Conservation (phyloP, 306 rosid genomes). For the Begonia masoniana region DNA sequence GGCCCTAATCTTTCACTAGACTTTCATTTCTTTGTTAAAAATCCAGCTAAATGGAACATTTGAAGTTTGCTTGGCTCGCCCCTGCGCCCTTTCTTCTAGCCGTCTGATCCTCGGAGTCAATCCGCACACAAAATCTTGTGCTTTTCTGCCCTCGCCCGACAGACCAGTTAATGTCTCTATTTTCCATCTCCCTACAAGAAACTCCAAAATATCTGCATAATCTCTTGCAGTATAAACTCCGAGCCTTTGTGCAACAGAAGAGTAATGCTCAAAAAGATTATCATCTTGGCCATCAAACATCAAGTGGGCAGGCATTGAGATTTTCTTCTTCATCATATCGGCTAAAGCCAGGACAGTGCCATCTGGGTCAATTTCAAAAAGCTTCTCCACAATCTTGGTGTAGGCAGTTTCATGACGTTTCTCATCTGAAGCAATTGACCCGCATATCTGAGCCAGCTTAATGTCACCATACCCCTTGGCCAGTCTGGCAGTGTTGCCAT, state of each 20-base stretch:
- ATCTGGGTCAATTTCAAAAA: too few relatives aligned
- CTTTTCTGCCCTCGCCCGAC: constrained; percentile 2
- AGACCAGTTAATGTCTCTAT: constrained; percentile 13
- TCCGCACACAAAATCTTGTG: not conserved
- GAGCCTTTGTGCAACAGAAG: constrained; percentile 42
- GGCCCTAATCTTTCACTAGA: too few relatives aligned
- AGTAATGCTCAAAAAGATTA: constrained; percentile 39
- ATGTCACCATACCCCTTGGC: constrained; percentile 50
- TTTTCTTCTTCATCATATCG: constrained; percentile 9
- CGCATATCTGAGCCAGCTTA: constrained; percentile 61
- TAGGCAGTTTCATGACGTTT: constrained; percentile 4
- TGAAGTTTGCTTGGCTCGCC: not conserved
- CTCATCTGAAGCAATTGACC: constrained; percentile 55
- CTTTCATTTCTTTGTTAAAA: too few relatives aligned
- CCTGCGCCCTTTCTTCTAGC: not conserved
- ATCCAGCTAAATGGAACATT: too few relatives aligned
- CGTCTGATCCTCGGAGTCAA: not conserved
- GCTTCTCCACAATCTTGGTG: too few relatives aligned
- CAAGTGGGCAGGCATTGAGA: constrained; percentile 55
- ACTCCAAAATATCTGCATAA: constrained; percentile 47
- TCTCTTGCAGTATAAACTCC: constrained; percentile 54
- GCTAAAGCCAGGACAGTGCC: constrained; percentile 11
- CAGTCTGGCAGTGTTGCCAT: constrained; percentile 47
- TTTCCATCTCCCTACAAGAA: constrained; percentile 44
- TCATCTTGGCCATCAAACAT: constrained; percentile 48